Evolutionary conservation across 495 filamentous ascomycete species (phyloP).

Genomic region (Tetracladium setigerum): DNA sequence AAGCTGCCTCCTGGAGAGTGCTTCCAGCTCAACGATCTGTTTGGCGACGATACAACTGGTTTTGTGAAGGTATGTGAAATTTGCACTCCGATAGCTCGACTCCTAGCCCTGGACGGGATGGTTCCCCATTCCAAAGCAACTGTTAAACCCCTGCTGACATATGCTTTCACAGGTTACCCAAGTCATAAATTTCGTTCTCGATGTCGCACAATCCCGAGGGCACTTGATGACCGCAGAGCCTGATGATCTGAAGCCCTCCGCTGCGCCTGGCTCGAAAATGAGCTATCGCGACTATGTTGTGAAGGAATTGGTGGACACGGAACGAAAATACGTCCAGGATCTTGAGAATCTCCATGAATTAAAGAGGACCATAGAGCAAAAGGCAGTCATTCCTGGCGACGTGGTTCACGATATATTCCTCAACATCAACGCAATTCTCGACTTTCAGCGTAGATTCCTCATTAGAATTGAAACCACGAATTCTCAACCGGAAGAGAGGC

Average conservation of each 20-base stretch:
- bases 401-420: slow-evolving; percentile 91
- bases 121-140: too few relatives aligned
- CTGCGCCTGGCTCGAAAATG: slow-evolving; percentile 45
- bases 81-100: too few relatives aligned
- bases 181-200: slow-evolving; percentile 87
- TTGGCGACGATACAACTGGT: slow-evolving; percentile 89
- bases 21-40: slow-evolving; percentile 86
- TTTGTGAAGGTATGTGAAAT: slow-evolving; percentile 87
- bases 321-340: slow-evolving; percentile 98
- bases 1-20: slow-evolving; percentile 71
- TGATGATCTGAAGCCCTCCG: slow-evolving; percentile 30
- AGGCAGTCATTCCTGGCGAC: slow-evolving; percentile 81
- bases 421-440: slow-evolving; percentile 87
- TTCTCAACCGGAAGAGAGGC: slow-evolving; percentile 62
- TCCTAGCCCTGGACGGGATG: too few relatives aligned
- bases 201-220: slow-evolving; percentile 69
- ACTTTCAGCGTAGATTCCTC: slow-evolving; percentile 90
- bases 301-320: slow-evolving; percentile 83
- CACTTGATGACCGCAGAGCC: slow-evolving; percentile 53
- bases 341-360: slow-evolving; percentile 88
- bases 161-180: slow-evolving; percentile 28
- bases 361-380: slow-evolving; percentile 83
- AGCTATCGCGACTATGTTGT: slow-evolving; percentile 84
- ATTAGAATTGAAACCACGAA: slow-evolving; percentile 96
- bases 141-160: background rate